phyloP scores from a whole-genome alignment of 305 asterid genomes.

The Fraxinus ornus region DNA sequence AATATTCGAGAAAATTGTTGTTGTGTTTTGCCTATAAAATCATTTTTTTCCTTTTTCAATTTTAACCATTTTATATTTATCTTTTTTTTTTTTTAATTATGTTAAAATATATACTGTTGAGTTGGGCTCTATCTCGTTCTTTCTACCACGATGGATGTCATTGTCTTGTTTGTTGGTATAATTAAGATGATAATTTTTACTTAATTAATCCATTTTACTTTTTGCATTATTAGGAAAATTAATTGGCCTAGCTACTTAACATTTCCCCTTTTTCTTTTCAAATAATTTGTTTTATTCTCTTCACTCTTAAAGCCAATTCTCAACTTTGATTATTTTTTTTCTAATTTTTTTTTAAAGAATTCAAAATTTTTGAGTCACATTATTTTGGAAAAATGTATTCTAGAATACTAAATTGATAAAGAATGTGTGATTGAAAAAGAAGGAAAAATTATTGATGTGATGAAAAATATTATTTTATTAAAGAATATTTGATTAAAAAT shows the following conservation, averaged over 20 bases:
- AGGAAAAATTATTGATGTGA: too few species aligned
- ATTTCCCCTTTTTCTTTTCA: too few species aligned
- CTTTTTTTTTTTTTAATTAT: neutral
- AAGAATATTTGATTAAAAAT: too few species aligned
- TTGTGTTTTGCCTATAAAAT: neutral
- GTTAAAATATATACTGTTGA: neutral
- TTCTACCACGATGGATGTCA: neutral
- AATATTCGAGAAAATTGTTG: neutral
- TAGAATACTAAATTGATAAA: too few species aligned
- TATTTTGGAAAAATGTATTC: too few species aligned
- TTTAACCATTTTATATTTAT: slow-evolving; percentile 12
- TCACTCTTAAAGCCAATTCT: too few species aligned
- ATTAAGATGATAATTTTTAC: neutral
- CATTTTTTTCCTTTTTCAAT: neutral
- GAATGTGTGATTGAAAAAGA: too few species aligned
- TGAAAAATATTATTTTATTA: too few species aligned
- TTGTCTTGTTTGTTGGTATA: neutral
- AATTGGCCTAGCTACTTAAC: neutral
- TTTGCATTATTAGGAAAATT: neutral
- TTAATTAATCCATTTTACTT: neutral
- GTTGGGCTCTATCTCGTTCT: neutral
- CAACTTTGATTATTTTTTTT: neutral
- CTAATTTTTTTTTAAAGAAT: neutral
- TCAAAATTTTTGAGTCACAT: neutral
- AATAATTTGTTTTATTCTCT: neutral